phyloP scores from a whole-genome alignment of 495 filamentous ascomycete species.

The Parathielavia hyrcaniae region DNA sequence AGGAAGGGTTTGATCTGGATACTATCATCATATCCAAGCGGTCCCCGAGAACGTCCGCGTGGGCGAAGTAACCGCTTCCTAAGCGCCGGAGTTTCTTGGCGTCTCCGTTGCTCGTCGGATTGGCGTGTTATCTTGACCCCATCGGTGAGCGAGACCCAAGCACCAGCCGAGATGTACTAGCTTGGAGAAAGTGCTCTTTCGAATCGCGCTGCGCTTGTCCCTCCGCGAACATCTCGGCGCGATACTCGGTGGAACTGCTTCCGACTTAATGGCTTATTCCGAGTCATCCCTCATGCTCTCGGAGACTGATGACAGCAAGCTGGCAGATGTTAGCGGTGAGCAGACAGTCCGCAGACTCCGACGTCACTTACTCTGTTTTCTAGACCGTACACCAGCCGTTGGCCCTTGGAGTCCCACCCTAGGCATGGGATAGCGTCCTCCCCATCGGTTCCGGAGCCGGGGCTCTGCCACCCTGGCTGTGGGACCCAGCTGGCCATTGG shows the following conservation, averaged over 20 bases:
- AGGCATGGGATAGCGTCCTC: constrained; percentile 52
- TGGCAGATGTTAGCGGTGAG: not conserved
- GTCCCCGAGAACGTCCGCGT: not conserved
- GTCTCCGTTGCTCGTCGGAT: too few species aligned
- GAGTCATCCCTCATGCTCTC: constrained; percentile 22
- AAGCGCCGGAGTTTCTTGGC: too few species aligned
- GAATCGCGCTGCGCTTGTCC: too few species aligned
- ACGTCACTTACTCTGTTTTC: constrained; percentile 25
- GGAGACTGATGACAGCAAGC: constrained; percentile 43
- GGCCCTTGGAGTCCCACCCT: constrained; percentile 70
- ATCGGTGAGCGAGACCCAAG: too few species aligned
- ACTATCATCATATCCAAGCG: not conserved
- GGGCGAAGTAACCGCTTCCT: too few species aligned
- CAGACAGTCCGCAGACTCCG: not conserved
- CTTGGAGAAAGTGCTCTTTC: too few species aligned
- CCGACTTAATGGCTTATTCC: not conserved
- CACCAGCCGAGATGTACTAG: too few species aligned
- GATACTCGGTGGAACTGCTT: not conserved
- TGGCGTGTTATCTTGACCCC: too few species aligned
- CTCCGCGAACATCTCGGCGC: not conserved
- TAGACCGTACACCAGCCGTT: constrained; percentile 62
- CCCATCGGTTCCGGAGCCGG: constrained; percentile 39
- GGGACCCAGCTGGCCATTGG: constrained; percentile 56
- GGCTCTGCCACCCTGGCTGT: constrained; percentile 47
- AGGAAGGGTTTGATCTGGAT: not conserved